These are phyloP conservation scores for Chloranthus sessilifolius DNA, from an alignment of 164 flowering plant genomes.

Conservation along the genomic window DNA sequence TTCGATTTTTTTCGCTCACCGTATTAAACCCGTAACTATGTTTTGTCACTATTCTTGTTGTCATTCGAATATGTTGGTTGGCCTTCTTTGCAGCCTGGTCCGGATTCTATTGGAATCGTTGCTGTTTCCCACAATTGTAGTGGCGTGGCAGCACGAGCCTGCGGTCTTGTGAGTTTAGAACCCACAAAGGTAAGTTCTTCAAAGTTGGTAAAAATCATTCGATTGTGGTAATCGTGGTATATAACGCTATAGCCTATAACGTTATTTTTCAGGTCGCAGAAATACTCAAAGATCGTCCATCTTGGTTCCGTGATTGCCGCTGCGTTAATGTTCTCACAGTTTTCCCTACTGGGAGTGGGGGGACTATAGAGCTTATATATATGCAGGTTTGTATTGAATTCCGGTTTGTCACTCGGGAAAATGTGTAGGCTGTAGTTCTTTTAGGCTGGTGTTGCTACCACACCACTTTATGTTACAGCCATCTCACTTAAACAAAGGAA, in stretches of 20 bases:
- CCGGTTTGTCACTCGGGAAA: too few species aligned
- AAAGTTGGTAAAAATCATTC: not conserved
- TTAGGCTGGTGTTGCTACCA: too few species aligned
- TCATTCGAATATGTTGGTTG: too few species aligned
- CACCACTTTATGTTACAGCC: too few species aligned
- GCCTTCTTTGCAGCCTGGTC: too few species aligned
- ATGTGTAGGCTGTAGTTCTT: too few species aligned
- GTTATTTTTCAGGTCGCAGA: constrained; percentile 55
- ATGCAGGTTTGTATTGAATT: constrained; percentile 64
- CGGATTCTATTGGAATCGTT: constrained; percentile 95
- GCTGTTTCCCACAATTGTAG: constrained; percentile 85
- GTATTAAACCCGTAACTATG: too few species aligned
- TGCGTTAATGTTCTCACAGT: constrained; percentile 54
- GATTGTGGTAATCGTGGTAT: not conserved
- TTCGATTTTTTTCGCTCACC: too few species aligned
- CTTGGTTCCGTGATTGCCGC: constrained; percentile 79
- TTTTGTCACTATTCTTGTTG: too few species aligned
- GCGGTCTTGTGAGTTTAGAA: constrained; percentile 87
- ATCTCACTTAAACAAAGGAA: too few species aligned
- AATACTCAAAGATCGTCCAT: constrained; percentile 75
- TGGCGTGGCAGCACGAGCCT: constrained; percentile 94
- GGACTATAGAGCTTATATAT: constrained; percentile 64
- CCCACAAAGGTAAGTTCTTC: constrained; percentile 72
- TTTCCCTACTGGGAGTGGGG: constrained; percentile 69
- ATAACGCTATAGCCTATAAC: not conserved